Conservation (phyloP, 108 stramenopile genomes). For the Parietichytrium sp. region DNA sequence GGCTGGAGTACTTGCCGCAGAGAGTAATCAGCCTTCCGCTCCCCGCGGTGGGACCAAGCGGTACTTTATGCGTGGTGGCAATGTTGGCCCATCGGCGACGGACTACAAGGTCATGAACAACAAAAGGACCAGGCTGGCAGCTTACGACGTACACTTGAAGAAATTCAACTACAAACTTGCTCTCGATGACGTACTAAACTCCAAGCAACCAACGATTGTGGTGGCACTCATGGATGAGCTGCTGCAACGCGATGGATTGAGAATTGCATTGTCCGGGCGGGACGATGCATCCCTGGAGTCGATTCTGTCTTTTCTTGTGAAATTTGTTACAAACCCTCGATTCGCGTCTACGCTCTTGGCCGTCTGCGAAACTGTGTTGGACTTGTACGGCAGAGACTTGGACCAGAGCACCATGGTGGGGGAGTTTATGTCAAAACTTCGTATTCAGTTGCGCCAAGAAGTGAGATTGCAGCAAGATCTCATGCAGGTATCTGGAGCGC, state of each 20-base stretch:
- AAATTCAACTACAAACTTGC: constrained; percentile 49
- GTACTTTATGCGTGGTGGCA: constrained; percentile 37
- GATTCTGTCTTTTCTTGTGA: constrained; percentile 45
- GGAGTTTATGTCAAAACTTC: constrained; percentile 39
- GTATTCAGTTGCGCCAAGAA: constrained; percentile 8
- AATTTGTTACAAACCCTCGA: constrained; percentile 45
- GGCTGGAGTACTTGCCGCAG: not conserved
- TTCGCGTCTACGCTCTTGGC: constrained; percentile 21
- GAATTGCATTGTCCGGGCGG: constrained; percentile 41
- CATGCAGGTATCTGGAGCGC: constrained; percentile 37
- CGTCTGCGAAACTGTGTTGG: constrained; percentile 39
- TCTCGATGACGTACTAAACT: constrained; percentile 44
- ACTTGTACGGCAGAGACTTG: constrained; percentile 38
- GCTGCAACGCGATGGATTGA: constrained; percentile 39
- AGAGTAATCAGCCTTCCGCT: not conserved
- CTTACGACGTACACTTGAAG: constrained; percentile 39
- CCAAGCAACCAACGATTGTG: constrained; percentile 39
- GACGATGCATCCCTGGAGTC: constrained; percentile 48
- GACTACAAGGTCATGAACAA: not conserved
- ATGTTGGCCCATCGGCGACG: not conserved
- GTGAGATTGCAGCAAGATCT: constrained; percentile 36
- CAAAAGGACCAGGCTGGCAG: constrained; percentile 5
- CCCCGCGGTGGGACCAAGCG: constrained; percentile 37
- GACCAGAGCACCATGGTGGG: constrained; percentile 35
- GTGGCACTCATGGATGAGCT: constrained; percentile 47